Evolutionary conservation across 805 yeast genomes (phyloP).

Genomic region (Gaillardinia entomophila): DNA sequence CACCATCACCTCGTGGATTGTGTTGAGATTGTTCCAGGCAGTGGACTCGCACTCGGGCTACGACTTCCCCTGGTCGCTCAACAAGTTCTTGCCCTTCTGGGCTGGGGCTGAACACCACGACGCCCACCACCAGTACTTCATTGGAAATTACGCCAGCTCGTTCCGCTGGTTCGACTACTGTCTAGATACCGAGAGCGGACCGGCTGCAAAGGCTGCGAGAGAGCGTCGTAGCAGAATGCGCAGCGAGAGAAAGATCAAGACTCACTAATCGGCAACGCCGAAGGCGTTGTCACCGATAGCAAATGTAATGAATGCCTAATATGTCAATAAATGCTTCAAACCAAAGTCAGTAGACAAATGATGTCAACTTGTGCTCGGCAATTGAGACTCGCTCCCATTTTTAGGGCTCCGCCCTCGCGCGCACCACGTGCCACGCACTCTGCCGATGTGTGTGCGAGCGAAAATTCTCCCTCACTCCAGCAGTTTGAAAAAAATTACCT

Average conservation of each 20-base stretch:
- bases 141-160: conserved; percentile 90
- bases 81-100: conserved; percentile 92
- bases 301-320: too few species aligned
- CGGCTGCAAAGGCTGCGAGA: conserved; percentile 69
- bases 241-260: too few species aligned
- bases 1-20: conserved; percentile 87
- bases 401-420: neutral
- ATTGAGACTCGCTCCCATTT: too few species aligned
- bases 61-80: conserved; percentile 95
- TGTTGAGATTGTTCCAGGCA: conserved; percentile 87
- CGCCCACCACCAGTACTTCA: conserved; percentile 92
- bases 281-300: too few species aligned
- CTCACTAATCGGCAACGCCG: too few species aligned
- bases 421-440: neutral
- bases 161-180: conserved; percentile 95
- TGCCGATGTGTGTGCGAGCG: neutral
- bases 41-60: conserved; percentile 97
- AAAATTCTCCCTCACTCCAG: neutral
- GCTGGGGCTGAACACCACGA: conserved; percentile 99
- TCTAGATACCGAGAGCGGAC: conserved; percentile 87
- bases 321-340: too few species aligned
- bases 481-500: neutral
- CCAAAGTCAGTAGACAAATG: too few species aligned
- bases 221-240: conserved; percentile 57
- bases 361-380: too few species aligned